A percentile compares a stretch with the other conserved stretches of the same genome.
phyloP scores from a whole-genome alignment of 805 yeast species.

The Schwanniomyces polymorphus region DNA sequence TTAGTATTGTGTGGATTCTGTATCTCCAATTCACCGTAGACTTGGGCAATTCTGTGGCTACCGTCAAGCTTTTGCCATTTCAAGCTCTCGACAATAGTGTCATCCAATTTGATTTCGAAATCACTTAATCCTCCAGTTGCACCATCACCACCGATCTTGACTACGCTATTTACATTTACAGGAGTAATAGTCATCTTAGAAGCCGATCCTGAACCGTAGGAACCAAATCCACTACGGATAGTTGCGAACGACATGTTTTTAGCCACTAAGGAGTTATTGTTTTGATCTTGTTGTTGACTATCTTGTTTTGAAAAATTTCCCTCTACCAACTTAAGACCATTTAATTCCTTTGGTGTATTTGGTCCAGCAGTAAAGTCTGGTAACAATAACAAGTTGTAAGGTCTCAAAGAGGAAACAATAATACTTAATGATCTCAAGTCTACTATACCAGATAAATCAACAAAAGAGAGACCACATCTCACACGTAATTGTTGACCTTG shows the following conservation, averaged over 20 bases:
- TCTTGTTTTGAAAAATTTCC: conserved; percentile 31
- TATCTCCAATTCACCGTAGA: conserved; percentile 62
- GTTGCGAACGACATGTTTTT: conserved; percentile 30
- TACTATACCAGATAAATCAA: conserved; percentile 82
- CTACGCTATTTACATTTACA: conserved; percentile 35
- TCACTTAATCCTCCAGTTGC: conserved; percentile 29
- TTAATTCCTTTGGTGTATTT: conserved; percentile 15
- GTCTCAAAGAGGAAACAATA: conserved; percentile 76
- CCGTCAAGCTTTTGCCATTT: conserved; percentile 86
- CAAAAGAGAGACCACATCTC: conserved; percentile 69
- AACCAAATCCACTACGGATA: conserved; percentile 28
- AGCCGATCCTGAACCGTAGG: conserved; percentile 9
- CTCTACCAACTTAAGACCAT: conserved; percentile 28
- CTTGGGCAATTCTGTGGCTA: conserved; percentile 79
- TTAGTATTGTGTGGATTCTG: conserved; percentile 13
- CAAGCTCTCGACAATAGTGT: conserved; percentile 55
- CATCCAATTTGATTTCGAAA: conserved; percentile 68
- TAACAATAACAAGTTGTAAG: conserved; percentile 64
- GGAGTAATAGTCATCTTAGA: conserved; percentile 29
- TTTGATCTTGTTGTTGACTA: conserved; percentile 23
- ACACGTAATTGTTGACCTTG: conserved; percentile 41
- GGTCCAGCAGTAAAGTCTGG: conserved; percentile 40
- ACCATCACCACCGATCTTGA: conserved; percentile 53
- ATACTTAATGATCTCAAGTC: conserved; percentile 80
- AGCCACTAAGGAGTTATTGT: conserved; percentile 19